These are phyloP conservation scores for Epichloe baconii DNA, from an alignment of 2,329 filamentous ascomycete species.

Conservation along the genomic window DNA sequence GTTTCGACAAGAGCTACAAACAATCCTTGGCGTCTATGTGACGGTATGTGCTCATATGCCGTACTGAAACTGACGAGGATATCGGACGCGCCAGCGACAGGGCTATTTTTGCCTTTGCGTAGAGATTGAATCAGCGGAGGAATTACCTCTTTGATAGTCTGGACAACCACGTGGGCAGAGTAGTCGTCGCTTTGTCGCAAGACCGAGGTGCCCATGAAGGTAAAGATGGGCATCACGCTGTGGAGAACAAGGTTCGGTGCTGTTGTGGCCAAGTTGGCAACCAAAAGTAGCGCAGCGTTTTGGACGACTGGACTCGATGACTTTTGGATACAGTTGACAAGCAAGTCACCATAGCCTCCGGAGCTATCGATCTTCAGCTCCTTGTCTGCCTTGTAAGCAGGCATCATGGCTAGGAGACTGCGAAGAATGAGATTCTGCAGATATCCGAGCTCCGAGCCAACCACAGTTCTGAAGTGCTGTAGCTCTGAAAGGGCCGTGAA, in stretches of 20 bases:
- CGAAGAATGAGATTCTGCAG: conserved; percentile 74
- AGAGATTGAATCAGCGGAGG: conserved; percentile 81
- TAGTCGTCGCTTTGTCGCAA: conserved; percentile 92
- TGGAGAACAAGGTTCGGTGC: conserved; percentile 87
- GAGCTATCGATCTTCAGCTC: conserved; percentile 59
- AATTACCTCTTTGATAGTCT: conserved; percentile 87
- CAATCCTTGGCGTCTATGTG: conserved; percentile 67
- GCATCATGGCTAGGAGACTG: conserved; percentile 73
- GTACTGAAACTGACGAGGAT: conserved; percentile 92
- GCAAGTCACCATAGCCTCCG: conserved; percentile 72
- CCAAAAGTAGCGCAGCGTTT: conserved; percentile 76
- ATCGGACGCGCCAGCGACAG: conserved; percentile 73
- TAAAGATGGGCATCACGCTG: conserved; percentile 98
- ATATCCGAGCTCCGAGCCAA: conserved; percentile 80
- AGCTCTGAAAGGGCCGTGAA: conserved; percentile 81
- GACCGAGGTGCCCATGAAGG: conserved; percentile 89
- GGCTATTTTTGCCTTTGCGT: conserved; percentile 62
- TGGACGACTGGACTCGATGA: conserved; percentile 89
- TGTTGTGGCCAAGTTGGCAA: conserved; percentile 74
- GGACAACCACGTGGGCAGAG: conserved; percentile 89
- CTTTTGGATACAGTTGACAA: conserved; percentile 88
- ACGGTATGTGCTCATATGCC: conserved; percentile 90
- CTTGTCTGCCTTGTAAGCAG: conserved; percentile 52
- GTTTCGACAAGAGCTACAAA: conserved; percentile 79
- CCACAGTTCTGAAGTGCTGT: conserved; percentile 68